Percentiles rank a stretch among this genome's conserved stretches.
phyloP scores from a whole-genome alignment of 1,284 basidiomycete genomes.

The Ceratobasidium papillatum region DNA sequence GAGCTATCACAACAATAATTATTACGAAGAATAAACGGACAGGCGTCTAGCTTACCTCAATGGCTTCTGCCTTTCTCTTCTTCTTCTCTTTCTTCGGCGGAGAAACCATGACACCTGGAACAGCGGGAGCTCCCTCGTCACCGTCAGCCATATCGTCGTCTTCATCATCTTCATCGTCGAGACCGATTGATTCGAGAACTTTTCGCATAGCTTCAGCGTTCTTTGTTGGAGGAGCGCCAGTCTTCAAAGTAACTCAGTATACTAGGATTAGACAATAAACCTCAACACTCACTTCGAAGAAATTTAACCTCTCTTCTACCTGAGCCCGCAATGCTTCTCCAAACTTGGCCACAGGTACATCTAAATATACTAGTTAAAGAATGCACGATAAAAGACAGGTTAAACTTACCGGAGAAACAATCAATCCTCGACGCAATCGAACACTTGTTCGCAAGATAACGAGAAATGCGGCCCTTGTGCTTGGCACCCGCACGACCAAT shows the following conservation, averaged over 20 bases:
- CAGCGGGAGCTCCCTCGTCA: constrained; percentile 61
- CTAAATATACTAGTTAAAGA: constrained; percentile 53
- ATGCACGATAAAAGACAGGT: neutral
- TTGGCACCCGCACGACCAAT: constrained; percentile 95
- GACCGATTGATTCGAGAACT: constrained; percentile 80
- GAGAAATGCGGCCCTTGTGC: constrained; percentile 97
- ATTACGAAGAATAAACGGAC: neutral
- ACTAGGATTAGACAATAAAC: neutral
- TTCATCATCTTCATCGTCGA: constrained; percentile 72
- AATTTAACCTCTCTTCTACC: constrained; percentile 94
- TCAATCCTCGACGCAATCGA: constrained; percentile 98
- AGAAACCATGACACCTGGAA: constrained; percentile 64
- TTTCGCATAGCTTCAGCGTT: constrained; percentile 90
- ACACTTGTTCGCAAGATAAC: constrained; percentile 99
- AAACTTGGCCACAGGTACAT: constrained; percentile 90
- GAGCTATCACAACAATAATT: neutral
- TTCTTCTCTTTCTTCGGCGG: constrained; percentile 64
- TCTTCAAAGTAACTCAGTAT: constrained; percentile 50
- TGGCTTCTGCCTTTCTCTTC: constrained; percentile 64
- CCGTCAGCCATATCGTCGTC: constrained; percentile 62
- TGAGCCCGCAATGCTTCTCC: constrained; percentile 93
- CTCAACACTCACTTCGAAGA: constrained; percentile 74
- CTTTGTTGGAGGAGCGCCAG: constrained; percentile 82
- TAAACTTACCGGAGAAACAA: constrained; percentile 82
- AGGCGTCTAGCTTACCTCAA: constrained; percentile 38